phyloP scores from a whole-genome alignment of 2,329 filamentous ascomycete species.

The Cladosporium halotolerans region DNA sequence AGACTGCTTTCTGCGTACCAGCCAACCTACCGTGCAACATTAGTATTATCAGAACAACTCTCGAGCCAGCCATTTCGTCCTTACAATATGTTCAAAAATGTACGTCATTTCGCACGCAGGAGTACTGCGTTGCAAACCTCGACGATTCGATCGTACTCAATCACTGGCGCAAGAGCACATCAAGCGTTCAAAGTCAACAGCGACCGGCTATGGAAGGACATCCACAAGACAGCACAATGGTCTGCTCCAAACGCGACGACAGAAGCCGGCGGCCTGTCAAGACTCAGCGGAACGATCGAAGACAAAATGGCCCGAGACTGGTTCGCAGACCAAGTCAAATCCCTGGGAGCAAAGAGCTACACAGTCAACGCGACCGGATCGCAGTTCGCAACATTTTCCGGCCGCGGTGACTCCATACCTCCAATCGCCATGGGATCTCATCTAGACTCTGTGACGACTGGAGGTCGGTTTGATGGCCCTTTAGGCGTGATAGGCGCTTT shows the following conservation, averaged over 20 bases:
- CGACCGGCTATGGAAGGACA: constrained; percentile 15
- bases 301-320: constrained; percentile 25
- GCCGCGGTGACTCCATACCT: constrained; percentile 18
- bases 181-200: constrained; percentile 11
- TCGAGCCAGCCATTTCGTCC: too few relatives aligned
- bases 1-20: too few relatives aligned
- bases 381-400: constrained; percentile 21
- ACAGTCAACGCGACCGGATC: constrained; percentile 24
- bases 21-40: too few relatives aligned
- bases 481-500: constrained; percentile 18
- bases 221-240: constrained; percentile 18
- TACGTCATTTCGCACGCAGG: too few relatives aligned
- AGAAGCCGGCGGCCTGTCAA: constrained; percentile 14
- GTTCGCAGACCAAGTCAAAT: constrained; percentile 21
- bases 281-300: constrained; percentile 16
- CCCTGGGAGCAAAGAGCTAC: constrained; percentile 21
- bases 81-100: too few relatives aligned
- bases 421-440: constrained; percentile 26
- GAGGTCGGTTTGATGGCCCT: constrained; percentile 18
- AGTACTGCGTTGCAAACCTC: too few relatives aligned
- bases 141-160: not conserved
- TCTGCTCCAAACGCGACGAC: constrained; percentile 14
- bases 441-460: constrained; percentile 17
- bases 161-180: not conserved
- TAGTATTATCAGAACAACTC: too few relatives aligned